Base-by-base conservation (phyloP, 345 rosid species). In the Abelmoschus esculentus region DNA sequence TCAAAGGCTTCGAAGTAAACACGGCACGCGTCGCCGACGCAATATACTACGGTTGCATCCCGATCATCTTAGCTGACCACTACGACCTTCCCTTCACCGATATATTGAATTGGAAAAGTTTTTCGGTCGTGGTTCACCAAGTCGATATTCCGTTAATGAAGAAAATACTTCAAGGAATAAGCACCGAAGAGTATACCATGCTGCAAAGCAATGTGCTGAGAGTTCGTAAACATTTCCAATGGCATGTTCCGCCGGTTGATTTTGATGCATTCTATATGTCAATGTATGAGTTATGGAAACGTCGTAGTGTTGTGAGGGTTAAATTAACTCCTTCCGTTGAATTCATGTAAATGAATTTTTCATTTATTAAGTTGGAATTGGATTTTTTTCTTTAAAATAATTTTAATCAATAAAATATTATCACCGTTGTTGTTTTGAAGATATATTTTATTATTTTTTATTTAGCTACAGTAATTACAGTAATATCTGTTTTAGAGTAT, bases 1-100 rank as follows among this genome's bases (percentile, higher is more conserved):
- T 83, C 74, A 86, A 86, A 75, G 90, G 90, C 42, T 83, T 74
- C 46, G 88, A 86, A 80, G 85, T 86, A 12, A 84, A 86, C 73
- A 86, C 86, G 2, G 88, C 90, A 12, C 82, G 85, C 3, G 26
- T 22, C 26, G 26, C 26, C 1, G 86, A 83, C 58, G 75, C 86
- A 0, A 53, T 85, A 19, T 77, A 72, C 73, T 79, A 80, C 11
- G 89, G 86, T 6, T 85, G 86, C 36, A 73, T 85, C 26, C 86
- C 86, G 1, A 79, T 79, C 10, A 79, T 83, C 55, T 71, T 85
- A 19, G 86, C 86, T 56, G 83, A 85, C 70, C 80, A 85, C 49
- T 85, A 83, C 26, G 85, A 85, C 53, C 83, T 83, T 32, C 89
- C 86, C 7, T 85, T 83, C 52, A 38, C 77, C 1, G 82, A 85